Conservation (phyloP, 352 stramenopile genomes). For the Pythium sp. region DNA sequence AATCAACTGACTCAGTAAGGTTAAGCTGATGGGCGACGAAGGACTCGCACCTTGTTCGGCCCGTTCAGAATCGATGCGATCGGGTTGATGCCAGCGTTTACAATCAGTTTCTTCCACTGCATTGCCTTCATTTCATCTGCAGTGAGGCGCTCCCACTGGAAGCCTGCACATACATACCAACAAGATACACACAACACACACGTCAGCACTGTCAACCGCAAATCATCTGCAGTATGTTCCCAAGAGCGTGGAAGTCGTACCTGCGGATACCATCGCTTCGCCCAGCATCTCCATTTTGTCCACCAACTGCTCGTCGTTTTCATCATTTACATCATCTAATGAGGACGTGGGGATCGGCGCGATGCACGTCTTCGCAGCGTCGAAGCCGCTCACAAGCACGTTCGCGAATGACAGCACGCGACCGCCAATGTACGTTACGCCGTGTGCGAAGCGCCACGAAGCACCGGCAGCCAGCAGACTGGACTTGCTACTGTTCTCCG, state of each 20-base stretch:
- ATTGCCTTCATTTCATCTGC: constrained; percentile 50
- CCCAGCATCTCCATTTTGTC: constrained; percentile 30
- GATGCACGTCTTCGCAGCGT: constrained; percentile 46
- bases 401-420: constrained; percentile 34
- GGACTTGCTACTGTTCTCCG: background rate
- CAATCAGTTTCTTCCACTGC: constrained; percentile 75
- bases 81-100: constrained; percentile 81
- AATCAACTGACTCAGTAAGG: background rate
- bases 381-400: constrained; percentile 49
- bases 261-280: constrained; percentile 33
- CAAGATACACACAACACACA: background rate
- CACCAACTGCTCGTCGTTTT: constrained; percentile 6
- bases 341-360: constrained; percentile 28
- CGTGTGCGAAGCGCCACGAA: constrained; percentile 47
- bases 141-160: constrained; percentile 42
- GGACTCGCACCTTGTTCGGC: constrained; percentile 36
- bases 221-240: background rate
- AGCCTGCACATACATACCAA: constrained; percentile 24
- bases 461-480: background rate
- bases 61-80: constrained; percentile 59
- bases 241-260: constrained; percentile 16
- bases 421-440: constrained; percentile 68
- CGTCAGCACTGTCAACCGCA: background rate
- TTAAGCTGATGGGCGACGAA: no score
- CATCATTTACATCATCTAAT: background rate